phyloP scores from a whole-genome alignment of 176 grass and related monocot genomes.

The Carex littledalei region DNA sequence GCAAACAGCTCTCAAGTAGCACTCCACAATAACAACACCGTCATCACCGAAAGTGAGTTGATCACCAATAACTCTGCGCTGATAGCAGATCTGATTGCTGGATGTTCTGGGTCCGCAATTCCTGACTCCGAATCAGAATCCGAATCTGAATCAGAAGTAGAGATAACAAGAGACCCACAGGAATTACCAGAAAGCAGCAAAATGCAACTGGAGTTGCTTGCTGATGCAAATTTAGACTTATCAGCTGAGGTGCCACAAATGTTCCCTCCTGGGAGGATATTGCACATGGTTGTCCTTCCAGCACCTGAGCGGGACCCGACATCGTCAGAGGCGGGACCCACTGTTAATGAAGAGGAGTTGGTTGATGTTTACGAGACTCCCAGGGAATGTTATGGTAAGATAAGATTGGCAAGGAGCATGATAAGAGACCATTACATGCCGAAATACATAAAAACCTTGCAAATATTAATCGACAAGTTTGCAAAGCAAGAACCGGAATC shows the following conservation, averaged over 20 bases:
- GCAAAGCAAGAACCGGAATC: slow-evolving; percentile 13
- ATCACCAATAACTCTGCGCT: slow-evolving; percentile 2
- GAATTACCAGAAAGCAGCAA: slow-evolving; percentile 13
- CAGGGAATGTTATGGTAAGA: slow-evolving; percentile 71
- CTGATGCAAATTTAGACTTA: background rate
- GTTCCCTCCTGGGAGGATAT: slow-evolving; percentile 79
- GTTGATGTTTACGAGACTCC: slow-evolving; percentile 68
- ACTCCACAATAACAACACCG: background rate
- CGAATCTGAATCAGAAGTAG: background rate
- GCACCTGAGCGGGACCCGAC: slow-evolving; percentile 22
- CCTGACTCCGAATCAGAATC: slow-evolving; percentile 10
- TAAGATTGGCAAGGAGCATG: slow-evolving; percentile 72
- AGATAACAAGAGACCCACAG: slow-evolving; percentile 7
- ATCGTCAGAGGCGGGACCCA: slow-evolving; percentile 4
- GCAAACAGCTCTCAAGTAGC: background rate
- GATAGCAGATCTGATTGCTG: slow-evolving; percentile 13
- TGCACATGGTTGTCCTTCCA: slow-evolving; percentile 80
- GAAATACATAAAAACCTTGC: slow-evolving; percentile 68
- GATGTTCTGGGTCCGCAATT: slow-evolving; percentile 2
- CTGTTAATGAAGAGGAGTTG: slow-evolving; percentile 30
- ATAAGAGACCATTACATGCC: slow-evolving; percentile 94
- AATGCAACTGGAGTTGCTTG: background rate
- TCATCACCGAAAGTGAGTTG: slow-evolving; percentile 1
- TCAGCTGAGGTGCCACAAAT: slow-evolving; percentile 35
- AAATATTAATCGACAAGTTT: slow-evolving; percentile 65